Evolutionary conservation across 345 rosid genomes (phyloP).

Genomic region (Melaleuca quinquenervia): DNA sequence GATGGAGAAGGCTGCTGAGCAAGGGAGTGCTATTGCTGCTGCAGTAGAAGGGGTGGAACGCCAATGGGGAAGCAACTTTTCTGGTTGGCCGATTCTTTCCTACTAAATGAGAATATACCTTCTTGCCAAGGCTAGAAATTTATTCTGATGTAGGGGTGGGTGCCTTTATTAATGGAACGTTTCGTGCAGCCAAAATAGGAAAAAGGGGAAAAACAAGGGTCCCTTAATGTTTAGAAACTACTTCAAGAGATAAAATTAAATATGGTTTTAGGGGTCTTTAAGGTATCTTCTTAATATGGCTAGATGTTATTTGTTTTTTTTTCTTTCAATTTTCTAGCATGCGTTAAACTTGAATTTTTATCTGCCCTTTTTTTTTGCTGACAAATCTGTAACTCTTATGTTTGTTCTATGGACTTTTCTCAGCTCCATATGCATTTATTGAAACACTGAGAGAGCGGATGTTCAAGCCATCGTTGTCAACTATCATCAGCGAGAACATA

Average conservation of each 20-base stretch:
- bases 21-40: conserved; percentile 94
- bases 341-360: background rate
- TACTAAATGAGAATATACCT: background rate
- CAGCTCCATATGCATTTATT: conserved; percentile 77
- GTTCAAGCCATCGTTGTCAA: conserved; percentile 93
- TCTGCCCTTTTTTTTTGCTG: background rate
- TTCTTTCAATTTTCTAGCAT: background rate
- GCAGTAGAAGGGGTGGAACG: conserved; percentile 99
- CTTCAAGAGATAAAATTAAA: background rate
- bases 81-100: conserved; percentile 33
- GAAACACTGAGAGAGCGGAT: conserved; percentile 91
- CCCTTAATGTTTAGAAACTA: background rate
- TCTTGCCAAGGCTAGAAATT: background rate
- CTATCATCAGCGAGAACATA: conserved; percentile 62
- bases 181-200: background rate
- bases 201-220: background rate
- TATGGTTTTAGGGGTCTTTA: background rate
- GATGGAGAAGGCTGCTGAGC: conserved; percentile 99
- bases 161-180: background rate
- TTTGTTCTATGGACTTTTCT: background rate
- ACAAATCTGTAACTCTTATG: background rate
- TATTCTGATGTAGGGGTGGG: background rate
- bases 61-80: conserved; percentile 68
- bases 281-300: background rate
- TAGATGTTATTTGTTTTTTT: background rate